These are phyloP conservation scores for Trichosporon ovoides DNA, from an alignment of 1,284 basidiomycete species.

Conservation along the genomic window DNA sequence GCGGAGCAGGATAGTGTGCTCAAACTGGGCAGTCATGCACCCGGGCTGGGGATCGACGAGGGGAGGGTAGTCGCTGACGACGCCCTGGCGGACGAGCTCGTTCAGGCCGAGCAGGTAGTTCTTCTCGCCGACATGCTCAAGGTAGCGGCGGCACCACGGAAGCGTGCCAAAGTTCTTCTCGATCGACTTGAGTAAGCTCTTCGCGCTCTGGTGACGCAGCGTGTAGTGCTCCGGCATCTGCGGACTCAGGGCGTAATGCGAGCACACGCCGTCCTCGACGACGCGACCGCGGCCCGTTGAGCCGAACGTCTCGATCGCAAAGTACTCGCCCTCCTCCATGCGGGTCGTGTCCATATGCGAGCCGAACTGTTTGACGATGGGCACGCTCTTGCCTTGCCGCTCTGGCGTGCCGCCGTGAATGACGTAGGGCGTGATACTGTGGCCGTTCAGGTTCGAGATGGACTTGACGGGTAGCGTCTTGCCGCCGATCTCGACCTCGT, in stretches of 20 bases:
- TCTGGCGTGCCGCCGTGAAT: slow-evolving; percentile 65
- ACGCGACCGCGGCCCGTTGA: slow-evolving; percentile 91
- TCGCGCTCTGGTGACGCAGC: slow-evolving; percentile 68
- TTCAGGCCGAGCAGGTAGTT: slow-evolving; percentile 90
- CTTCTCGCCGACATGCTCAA: slow-evolving; percentile 89
- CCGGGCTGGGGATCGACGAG: slow-evolving; percentile 64
- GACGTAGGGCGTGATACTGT: slow-evolving; percentile 80
- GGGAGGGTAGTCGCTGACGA: slow-evolving; percentile 94
- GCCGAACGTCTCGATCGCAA: slow-evolving; percentile 98
- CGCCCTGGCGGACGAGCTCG: slow-evolving; percentile 77
- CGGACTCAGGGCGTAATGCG: slow-evolving; percentile 69
- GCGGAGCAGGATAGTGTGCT: slow-evolving; percentile 86
- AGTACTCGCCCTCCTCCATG: slow-evolving; percentile 99
- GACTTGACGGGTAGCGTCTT: slow-evolving; percentile 83
- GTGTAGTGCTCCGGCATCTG: slow-evolving; percentile 36
- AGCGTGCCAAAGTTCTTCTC: slow-evolving; percentile 91
- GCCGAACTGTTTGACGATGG: slow-evolving; percentile 74
- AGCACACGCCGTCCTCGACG: slow-evolving; percentile 88
- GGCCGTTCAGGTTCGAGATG: slow-evolving; percentile 85
- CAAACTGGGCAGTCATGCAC: slow-evolving; percentile 91
- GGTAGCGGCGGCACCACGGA: slow-evolving; percentile 91
- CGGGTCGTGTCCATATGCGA: slow-evolving; percentile 65
- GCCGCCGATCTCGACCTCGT: slow-evolving; percentile 87
- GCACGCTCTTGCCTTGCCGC: slow-evolving; percentile 65
- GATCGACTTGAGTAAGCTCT: slow-evolving; percentile 79